Evolutionary conservation across 2,329 filamentous ascomycete species (phyloP), one percentile per base, ranked within the genome.

Genomic region (Tolypocladium inflatum): DNA sequence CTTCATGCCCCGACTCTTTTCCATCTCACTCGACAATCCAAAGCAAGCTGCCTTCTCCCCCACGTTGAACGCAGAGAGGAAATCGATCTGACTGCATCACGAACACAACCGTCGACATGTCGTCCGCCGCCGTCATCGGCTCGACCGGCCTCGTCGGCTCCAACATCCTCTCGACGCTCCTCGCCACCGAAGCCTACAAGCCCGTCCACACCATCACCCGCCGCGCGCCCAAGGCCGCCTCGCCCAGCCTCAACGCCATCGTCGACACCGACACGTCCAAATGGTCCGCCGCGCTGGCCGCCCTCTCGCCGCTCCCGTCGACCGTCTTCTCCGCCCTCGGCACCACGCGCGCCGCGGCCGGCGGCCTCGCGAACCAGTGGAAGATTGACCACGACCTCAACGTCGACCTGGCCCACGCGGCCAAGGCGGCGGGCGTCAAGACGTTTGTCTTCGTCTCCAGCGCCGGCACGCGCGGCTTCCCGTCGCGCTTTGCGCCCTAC

Each of bases 321-420:
- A 76, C 88, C 63, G 86, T 94, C 75, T 85, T 93, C 74, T 91
- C 89, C 2, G 84, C 84, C 1, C 80, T 97, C 1, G 93, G 87
- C 59, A 96, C 91, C 2, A 97, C 92, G 0, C 83, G 85, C 54
- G 87, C 78, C 0, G 79, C 80, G 15, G 91, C 91, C 0, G 92
- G 92, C 61, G 80, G 88, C 58, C 75, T 96, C 63, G 87, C 85
- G 35, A 85, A 86, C 61, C 93, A 97, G 74, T 88, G 90, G 76
- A 89, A 89, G 68, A 89, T 97, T 63, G 93, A 97, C 75, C 84
- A 91, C 69, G 91, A 94, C 68, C 78, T 96, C 51, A 96, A 96
- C 73, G 72, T 95, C 54, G 86, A 87, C 63, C 79, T 96, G 30
- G 91, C 90, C 4, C 80, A 82, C 60, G 85, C 88, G 0, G 90